Percentiles rank a stretch among this genome's conserved stretches.
Evolutionary conservation across 2,329 filamentous ascomycete species (phyloP).

Genomic region (Myriosclerotinia duriaeana): DNA sequence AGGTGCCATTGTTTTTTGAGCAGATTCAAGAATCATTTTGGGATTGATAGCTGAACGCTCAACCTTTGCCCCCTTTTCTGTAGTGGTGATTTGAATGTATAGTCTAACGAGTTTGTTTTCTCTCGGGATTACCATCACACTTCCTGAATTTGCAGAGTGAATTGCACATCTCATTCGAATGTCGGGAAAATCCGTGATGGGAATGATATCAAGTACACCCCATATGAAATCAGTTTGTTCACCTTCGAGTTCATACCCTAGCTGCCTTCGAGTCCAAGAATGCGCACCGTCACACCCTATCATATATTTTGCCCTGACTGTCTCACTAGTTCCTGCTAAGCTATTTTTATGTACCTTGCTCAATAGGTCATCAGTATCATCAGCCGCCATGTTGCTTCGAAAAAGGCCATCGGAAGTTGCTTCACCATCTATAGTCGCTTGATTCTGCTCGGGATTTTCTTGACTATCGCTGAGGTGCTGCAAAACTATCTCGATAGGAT

Average conservation of each 20-base stretch:
- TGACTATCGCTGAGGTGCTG: slow-evolving; percentile 59
- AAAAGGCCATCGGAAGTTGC: slow-evolving; percentile 53
- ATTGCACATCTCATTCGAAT: slow-evolving; percentile 58
- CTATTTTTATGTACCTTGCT: slow-evolving; percentile 38
- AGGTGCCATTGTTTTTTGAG: slow-evolving; percentile 63
- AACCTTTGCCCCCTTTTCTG: slow-evolving; percentile 39
- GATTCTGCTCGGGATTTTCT: slow-evolving; percentile 50
- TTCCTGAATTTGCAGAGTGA: slow-evolving; percentile 52
- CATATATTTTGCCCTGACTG: slow-evolving; percentile 60
- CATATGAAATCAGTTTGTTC: slow-evolving; percentile 58
- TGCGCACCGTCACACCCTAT: slow-evolving; percentile 61
- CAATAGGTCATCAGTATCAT: slow-evolving; percentile 57
- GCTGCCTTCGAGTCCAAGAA: slow-evolving; percentile 50
- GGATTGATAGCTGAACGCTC: slow-evolving; percentile 64
- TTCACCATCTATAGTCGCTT: slow-evolving; percentile 35
- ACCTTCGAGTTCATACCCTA: slow-evolving; percentile 57
- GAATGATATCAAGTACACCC: slow-evolving; percentile 52
- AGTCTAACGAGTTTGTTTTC: slow-evolving; percentile 58
- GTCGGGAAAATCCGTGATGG: slow-evolving; percentile 53
- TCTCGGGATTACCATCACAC: slow-evolving; percentile 60
- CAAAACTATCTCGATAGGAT: slow-evolving; percentile 61
- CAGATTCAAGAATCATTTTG: slow-evolving; percentile 60
- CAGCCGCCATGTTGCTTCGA: slow-evolving; percentile 56
- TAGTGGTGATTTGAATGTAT: slow-evolving; percentile 43
- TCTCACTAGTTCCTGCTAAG: slow-evolving; percentile 51